Evolutionary conservation across 2,329 filamentous ascomycete genomes (phyloP).

Genomic region (Trichoderma sp.): DNA sequence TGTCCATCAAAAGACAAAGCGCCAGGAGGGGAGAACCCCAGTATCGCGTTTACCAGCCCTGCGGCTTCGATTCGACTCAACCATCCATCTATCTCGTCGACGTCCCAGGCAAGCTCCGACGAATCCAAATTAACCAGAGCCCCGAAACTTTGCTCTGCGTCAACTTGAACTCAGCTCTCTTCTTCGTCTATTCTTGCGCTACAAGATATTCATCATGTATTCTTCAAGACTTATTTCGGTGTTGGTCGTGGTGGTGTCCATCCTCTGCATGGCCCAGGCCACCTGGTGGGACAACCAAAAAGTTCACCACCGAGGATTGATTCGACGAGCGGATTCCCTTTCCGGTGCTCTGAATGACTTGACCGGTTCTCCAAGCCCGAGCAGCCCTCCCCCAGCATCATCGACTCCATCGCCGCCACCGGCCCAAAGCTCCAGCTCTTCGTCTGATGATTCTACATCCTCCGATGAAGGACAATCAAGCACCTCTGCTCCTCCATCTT

Average conservation of each 20-base stretch:
- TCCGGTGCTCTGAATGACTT: background rate
- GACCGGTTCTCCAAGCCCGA: background rate
- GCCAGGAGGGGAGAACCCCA: background rate
- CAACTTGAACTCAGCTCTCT: background rate
- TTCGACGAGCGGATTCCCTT: background rate
- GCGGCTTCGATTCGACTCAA: conserved; percentile 12
- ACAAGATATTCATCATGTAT: conserved; percentile 43
- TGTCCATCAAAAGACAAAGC: background rate
- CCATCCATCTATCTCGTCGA: background rate
- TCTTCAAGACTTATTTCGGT: conserved; percentile 45
- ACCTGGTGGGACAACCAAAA: conserved; percentile 31
- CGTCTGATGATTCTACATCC: background rate
- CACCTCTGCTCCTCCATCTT: background rate
- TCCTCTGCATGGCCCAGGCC: conserved; percentile 47
- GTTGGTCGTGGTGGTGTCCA: conserved; percentile 49
- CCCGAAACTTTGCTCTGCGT: background rate
- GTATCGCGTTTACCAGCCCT: background rate
- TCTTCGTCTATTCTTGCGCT: background rate
- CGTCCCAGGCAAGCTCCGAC: background rate
- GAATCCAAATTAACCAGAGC: conserved; percentile 3
- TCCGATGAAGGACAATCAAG: background rate
- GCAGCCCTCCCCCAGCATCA: background rate
- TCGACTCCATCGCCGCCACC: background rate
- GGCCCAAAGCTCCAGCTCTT: background rate
- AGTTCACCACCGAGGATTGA: conserved; percentile 20